Evolutionary conservation across 1,139 yeast species (phyloP).

Genomic region (Suhomyces yuchorum): DNA sequence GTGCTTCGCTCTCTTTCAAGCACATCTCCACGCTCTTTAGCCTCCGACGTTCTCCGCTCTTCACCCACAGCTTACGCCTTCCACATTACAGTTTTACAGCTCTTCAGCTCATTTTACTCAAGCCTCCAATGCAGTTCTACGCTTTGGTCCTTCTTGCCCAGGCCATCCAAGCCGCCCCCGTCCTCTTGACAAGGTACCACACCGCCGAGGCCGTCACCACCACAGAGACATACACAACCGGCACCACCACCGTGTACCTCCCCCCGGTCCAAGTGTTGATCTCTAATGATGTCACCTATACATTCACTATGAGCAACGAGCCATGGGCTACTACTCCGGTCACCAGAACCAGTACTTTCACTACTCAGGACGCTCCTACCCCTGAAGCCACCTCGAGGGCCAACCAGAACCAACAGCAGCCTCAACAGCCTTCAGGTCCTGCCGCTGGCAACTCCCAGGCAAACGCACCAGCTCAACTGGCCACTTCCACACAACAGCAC

Average conservation of each 20-base stretch:
- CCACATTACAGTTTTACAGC: no score
- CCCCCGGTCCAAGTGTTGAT: conserved; percentile 72
- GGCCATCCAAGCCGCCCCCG: conserved; percentile 34
- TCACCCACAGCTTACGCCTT: no score
- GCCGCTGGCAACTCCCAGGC: no score
- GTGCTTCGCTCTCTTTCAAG: conserved; percentile 6
- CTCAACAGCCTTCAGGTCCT: no score
- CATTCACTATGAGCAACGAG: conserved; percentile 50
- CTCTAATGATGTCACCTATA: conserved; percentile 62
- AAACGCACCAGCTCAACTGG: conserved; percentile 4
- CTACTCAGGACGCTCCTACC: conserved; percentile 9
- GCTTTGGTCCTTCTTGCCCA: conserved; percentile 7
- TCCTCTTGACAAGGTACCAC: conserved; percentile 59
- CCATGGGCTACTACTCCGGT: conserved; percentile 37
- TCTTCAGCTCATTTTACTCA: no score
- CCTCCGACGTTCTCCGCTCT: no score
- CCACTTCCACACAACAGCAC: conserved; percentile 8
- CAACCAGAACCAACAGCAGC: neutral
- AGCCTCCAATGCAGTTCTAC: no score
- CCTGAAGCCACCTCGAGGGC: conserved; percentile 1
- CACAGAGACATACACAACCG: conserved; percentile 55
- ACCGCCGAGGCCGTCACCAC: conserved; percentile 64
- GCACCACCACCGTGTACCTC: conserved; percentile 59
- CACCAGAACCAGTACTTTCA: conserved; percentile 31
- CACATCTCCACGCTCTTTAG: neutral